These are phyloP conservation scores for Hymenoscyphus fraxineus DNA, from an alignment of 2,329 filamentous ascomycete genomes.

Conservation along the genomic window DNA sequence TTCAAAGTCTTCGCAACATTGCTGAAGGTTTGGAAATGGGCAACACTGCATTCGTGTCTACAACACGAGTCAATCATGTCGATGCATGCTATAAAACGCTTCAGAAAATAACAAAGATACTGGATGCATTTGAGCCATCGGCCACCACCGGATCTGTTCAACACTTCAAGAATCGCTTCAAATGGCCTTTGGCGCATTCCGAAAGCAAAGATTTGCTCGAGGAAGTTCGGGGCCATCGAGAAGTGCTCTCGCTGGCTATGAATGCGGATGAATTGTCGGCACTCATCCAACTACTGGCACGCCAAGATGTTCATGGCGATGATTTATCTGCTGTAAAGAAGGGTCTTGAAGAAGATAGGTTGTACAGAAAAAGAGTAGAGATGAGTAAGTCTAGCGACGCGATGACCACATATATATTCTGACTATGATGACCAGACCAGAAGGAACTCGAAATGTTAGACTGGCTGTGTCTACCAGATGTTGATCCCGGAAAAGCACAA, in stretches of 20 bases:
- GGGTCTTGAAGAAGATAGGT: neutral
- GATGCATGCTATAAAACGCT: neutral
- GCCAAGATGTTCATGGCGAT: neutral
- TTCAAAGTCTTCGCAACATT: conserved; percentile 7
- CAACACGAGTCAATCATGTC: conserved; percentile 3
- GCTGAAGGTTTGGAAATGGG: neutral
- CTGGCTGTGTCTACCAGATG: neutral
- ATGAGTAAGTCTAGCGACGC: neutral
- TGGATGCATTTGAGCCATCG: neutral
- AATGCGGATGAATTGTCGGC: neutral
- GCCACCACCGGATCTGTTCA: neutral
- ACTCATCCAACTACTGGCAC: neutral
- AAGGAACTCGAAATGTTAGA: neutral
- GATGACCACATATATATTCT: neutral
- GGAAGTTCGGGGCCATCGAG: neutral
- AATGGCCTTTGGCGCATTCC: neutral
- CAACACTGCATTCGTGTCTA: neutral
- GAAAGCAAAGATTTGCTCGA: neutral
- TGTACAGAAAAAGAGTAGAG: neutral
- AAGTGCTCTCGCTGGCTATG: neutral
- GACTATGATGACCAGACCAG: neutral
- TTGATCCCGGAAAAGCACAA: neutral
- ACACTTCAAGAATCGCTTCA: neutral
- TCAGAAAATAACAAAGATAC: neutral
- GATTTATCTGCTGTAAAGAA: neutral